Conservation (phyloP, 2,329 filamentous ascomycete genomes). For the Mariannaea elegans region DNA sequence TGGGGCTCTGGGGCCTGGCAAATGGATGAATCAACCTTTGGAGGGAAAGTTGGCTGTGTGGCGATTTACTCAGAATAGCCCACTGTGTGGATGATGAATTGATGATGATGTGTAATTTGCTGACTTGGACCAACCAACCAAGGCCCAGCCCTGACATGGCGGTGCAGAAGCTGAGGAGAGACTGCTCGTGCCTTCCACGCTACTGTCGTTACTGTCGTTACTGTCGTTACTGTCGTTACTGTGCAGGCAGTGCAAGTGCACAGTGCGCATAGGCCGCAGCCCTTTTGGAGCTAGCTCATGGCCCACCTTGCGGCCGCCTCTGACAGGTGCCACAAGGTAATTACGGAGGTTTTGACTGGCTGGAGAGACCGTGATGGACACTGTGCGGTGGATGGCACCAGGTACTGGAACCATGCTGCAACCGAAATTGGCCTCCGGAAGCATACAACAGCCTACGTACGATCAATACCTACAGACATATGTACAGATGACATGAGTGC, state of each 20-base stretch:
- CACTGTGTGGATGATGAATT: not conserved
- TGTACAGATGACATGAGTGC: not conserved
- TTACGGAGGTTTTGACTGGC: constrained; percentile 28
- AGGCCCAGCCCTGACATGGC: constrained; percentile 10
- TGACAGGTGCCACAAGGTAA: constrained; percentile 36
- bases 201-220: not conserved
- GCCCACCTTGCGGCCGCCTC: constrained; percentile 23
- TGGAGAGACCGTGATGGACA: constrained; percentile 3
- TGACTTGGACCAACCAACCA: constrained; percentile 18
- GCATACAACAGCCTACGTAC: not conserved
- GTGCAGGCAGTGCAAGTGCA: constrained; percentile 27
- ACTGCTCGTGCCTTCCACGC: constrained; percentile 8
- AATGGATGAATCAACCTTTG: constrained; percentile 15
- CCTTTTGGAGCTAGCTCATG: constrained; percentile 32
- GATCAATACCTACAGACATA: not conserved
- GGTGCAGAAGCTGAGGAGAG: constrained; percentile 11
- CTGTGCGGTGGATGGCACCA: constrained; percentile 20
- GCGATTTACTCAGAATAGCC: constrained; percentile 5
- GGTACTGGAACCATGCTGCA: constrained; percentile 22
- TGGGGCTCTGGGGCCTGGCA: constrained; percentile 13
- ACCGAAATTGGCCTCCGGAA: constrained; percentile 32
- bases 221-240: not conserved
- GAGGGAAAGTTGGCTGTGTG: constrained; percentile 5
- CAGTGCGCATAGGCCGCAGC: constrained; percentile 20
- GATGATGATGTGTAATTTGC: constrained; percentile 6